phyloP scores from a whole-genome alignment of 495 filamentous ascomycete genomes.

The Podospora pseudoanserina region DNA sequence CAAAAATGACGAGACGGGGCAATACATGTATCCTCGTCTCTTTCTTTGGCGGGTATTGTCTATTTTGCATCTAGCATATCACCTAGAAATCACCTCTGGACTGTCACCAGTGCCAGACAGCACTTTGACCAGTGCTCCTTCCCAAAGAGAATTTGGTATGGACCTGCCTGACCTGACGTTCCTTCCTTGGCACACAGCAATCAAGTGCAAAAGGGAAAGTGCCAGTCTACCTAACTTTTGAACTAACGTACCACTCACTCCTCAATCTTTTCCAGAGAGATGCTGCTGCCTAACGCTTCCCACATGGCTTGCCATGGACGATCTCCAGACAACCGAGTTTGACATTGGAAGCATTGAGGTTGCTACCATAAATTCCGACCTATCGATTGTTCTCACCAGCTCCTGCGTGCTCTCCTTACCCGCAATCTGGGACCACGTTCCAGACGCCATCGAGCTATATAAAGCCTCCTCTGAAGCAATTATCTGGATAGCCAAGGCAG shows the following conservation, averaged over 20 bases:
- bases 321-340: conserved; percentile 5
- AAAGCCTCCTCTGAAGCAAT: conserved; percentile 16
- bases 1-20: background rate
- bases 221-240: background rate
- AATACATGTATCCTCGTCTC: background rate
- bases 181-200: background rate
- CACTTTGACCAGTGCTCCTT: background rate
- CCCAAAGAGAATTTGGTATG: background rate
- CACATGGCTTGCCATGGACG: background rate
- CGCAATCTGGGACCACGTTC: background rate
- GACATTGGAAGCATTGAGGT: conserved; percentile 25
- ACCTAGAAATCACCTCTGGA: background rate
- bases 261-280: background rate
- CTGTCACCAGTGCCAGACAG: background rate
- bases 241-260: background rate
- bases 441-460: conserved; percentile 18
- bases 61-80: background rate
- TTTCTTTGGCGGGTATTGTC: no score
- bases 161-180: background rate
- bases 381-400: conserved; percentile 21
- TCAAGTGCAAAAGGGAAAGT: background rate
- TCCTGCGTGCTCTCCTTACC: conserved; percentile 19
- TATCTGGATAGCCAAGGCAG: conserved; percentile 31
- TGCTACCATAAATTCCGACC: conserved; percentile 15
- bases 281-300: background rate